A percentile compares a stretch with the other conserved stretches of the same genome.
phyloP scores from a whole-genome alignment of 2,329 filamentous ascomycete species.

The Ceratocystis colombiana region DNA sequence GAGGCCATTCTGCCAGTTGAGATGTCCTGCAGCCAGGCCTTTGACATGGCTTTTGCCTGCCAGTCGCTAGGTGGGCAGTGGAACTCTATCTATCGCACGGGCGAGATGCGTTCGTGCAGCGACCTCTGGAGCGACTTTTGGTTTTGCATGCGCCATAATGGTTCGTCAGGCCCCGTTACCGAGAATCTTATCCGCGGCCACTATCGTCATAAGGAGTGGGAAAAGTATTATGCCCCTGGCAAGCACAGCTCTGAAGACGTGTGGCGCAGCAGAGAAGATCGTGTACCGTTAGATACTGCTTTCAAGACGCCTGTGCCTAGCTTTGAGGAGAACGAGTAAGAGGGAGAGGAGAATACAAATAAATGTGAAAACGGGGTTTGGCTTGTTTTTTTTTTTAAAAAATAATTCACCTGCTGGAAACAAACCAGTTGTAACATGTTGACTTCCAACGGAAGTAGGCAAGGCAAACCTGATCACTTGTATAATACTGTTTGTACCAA shows the following conservation, averaged over 20 bases:
- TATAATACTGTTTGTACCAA: neutral
- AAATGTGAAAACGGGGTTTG: neutral
- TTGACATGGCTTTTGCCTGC: constrained; percentile 92
- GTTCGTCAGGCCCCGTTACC: constrained; percentile 49
- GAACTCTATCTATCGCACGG: constrained; percentile 82
- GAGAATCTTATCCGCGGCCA: constrained; percentile 54
- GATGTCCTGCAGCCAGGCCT: constrained; percentile 83
- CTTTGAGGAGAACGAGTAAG: constrained; percentile 31
- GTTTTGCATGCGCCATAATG: constrained; percentile 81
- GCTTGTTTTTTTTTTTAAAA: neutral
- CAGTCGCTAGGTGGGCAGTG: constrained; percentile 85
- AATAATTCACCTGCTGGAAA: neutral
- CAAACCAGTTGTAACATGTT: neutral
- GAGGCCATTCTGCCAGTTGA: constrained; percentile 64
- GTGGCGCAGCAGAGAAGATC: constrained; percentile 64
- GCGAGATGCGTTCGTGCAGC: constrained; percentile 62
- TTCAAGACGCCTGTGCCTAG: constrained; percentile 37
- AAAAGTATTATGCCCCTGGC: constrained; percentile 50
- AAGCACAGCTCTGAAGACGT: constrained; percentile 74
- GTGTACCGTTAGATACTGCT: constrained; percentile 41
- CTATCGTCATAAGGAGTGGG: constrained; percentile 55
- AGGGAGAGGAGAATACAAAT: neutral
- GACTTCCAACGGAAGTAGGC: too few species aligned
- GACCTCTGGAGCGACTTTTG: constrained; percentile 91
- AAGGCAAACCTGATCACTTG: neutral